Evolutionary conservation across 2,329 filamentous ascomycete genomes (phyloP), one percentile per base, ranked within the genome.

Genomic region (Hypoxylon sp.): DNA sequence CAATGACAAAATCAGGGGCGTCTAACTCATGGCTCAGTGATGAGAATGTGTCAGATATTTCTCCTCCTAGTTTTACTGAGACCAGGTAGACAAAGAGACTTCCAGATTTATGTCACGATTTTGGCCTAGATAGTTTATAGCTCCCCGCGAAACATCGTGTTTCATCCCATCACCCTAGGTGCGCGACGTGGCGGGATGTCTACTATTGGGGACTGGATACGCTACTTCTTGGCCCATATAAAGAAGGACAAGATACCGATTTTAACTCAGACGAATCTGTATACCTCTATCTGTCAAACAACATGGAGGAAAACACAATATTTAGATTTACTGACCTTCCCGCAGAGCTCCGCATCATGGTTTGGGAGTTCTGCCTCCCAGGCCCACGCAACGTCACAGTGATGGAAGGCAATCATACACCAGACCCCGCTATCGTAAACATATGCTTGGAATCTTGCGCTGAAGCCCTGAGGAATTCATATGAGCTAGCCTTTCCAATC

Each of bases 401-500:
- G 23, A 3, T 28, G 21, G 3, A 14, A 49, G 21, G 21, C 28
- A 30, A 30, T 14, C 45, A 28, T 23, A 49, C 45, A 2, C 45
- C 21, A 11, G 21, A 21, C 6, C 45, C 45, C 5, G 23, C 28
- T 10, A 17, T 49, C 7, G 2, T 28, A 4, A 21, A 49, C 11
- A n/a, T 49, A 28, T 49, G 45, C 45, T 7, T 6, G 14, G 45
- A 49, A 30, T 49, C 45, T 17, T 23, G 45, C 23, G 45, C 11
- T 30, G 13, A n/a, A 2, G 23, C 45, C 23, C 21, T n/a, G 14
- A 28, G 7, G 4, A 23, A 17, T 19, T 30, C 11, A 11, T 49
- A 49, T 7, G 45, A 49, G n/a, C 21, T 49, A 28, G 45, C 45
- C 45, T 49, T 49, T 7, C 23, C 45, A 49, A 4, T 43, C 7